These are phyloP conservation scores for Pilatotrama ljubarskyi DNA, from an alignment of 768 basidiomycete genomes.

Conservation along the genomic window DNA sequence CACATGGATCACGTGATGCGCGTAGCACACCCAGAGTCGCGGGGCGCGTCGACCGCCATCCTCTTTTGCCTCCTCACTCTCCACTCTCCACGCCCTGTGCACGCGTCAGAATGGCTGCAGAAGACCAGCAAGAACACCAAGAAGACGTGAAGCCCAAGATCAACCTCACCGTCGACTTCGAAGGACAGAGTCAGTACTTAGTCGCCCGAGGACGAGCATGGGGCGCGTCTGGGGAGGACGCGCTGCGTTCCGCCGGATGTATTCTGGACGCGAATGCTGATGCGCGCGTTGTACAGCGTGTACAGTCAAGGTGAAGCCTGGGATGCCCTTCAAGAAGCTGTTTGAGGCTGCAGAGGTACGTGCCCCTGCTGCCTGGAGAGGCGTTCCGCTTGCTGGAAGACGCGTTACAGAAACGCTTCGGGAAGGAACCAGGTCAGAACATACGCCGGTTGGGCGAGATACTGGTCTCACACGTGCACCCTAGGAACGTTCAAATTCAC, in stretches of 20 bases:
- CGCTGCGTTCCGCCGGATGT: not conserved
- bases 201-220: not conserved
- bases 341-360: slow-evolving; percentile 68
- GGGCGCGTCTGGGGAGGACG: not conserved
- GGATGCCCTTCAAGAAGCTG: slow-evolving; percentile 65
- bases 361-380: not conserved
- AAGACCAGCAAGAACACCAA: slow-evolving; percentile 6
- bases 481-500: slow-evolving; percentile 66
- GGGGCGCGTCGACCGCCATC: slow-evolving; percentile 6
- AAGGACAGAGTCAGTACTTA: slow-evolving; percentile 49
- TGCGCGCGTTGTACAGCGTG: slow-evolving; percentile 43
- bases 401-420: slow-evolving; percentile 51
- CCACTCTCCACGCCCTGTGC: not conserved
- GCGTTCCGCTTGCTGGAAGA: not conserved
- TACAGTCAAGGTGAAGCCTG: slow-evolving; percentile 65
- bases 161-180: slow-evolving; percentile 56
- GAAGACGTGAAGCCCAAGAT: slow-evolving; percentile 73
- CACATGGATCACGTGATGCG: too few species aligned
- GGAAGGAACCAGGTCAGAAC: slow-evolving; percentile 52
- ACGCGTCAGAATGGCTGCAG: slow-evolving; percentile 5
- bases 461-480: not conserved
- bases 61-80: not conserved
- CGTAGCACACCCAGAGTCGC: not conserved
- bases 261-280: not conserved
- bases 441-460: not conserved